Conservation (phyloP, 257 asterid genomes). For the Phtheirospermum japonicum region DNA sequence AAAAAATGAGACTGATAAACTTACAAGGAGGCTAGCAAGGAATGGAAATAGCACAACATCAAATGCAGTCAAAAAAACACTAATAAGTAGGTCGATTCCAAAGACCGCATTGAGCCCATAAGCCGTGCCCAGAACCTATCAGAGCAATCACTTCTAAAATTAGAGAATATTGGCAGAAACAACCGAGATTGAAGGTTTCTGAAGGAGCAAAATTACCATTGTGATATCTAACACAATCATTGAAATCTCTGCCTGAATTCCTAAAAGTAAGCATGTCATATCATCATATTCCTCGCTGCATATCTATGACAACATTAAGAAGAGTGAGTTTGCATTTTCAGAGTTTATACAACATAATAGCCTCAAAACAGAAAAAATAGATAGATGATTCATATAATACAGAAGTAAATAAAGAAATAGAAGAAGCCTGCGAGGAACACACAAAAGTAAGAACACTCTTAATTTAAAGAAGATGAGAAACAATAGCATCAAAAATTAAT, state of each 20-base stretch:
- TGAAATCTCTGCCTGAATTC: constrained; percentile 86
- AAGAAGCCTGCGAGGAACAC: constrained; percentile 5
- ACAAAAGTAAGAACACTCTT: background rate
- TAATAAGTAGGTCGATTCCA: constrained; percentile 74
- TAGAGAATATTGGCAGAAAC: constrained; percentile 21
- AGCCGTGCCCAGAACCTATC: constrained; percentile 90
- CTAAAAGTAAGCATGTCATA: constrained; percentile 65
- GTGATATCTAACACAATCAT: constrained; percentile 78
- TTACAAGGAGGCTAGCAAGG: constrained; percentile 60
- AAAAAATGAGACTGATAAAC: constrained; percentile 29
- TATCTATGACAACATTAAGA: constrained; percentile 49
- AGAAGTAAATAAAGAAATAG: constrained; percentile 11
- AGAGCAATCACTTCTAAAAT: constrained; percentile 32
- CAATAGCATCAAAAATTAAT: background rate
- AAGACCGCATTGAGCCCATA: constrained; percentile 82
- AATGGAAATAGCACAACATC: constrained; percentile 74
- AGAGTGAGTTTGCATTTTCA: constrained; percentile 30
- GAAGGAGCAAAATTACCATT: constrained; percentile 53
- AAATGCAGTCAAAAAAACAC: constrained; percentile 73
- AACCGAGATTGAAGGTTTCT: constrained; percentile 11
- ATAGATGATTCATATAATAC: background rate
- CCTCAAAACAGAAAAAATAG: background rate
- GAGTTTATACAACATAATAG: background rate
- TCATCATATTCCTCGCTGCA: constrained; percentile 90
- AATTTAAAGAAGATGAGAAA: background rate